Evolutionary conservation across 257 asterid species (phyloP), one percentile per base, ranked within the genome.

Genomic region (Salvia miltiorrhiza): DNA sequence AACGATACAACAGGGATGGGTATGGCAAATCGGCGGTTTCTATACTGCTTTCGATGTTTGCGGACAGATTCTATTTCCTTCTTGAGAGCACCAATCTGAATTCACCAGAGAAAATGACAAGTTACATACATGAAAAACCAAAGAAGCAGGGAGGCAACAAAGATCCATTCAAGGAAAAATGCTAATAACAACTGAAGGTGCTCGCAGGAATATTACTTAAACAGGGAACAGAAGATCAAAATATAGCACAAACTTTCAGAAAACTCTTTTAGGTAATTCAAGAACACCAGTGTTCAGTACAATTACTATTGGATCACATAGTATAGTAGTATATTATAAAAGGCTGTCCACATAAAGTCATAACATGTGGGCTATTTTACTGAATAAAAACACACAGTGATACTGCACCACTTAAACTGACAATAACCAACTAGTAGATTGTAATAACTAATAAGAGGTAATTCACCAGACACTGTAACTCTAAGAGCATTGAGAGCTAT

Each of bases 21-120:
- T 26, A 93, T 81, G 65, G 84, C 76, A 52, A 53, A 17, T 45
- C 97, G 92, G 37, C 87, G 92, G 71, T 80, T 86, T 69, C 99
- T 86, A 78, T 90, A 93, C 77, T 90, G 99, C 83, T 90, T 86
- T 30, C 99, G 90, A 80, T 93, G 99, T 79, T 88, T 93, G 41
- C 99, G 95, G n/a, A 93, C 91, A 39, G 97, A 83, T 77, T 93
- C 97, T 71, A 93, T 85, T 86, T 93, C 99, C 79, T 93, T 88
- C 79, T 88, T 93, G 19, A 93, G 92, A 67, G 90, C 81, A 47
- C 77, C 97, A 63, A 93, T 93, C 97, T 91, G 78, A 60, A 80
- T 73, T 69, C 16, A 13, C 74, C 49, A 56, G 59, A 67, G 41
- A 5, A 64, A 19, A 61, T 35, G 33, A 55, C 54, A 69, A 16